These are phyloP conservation scores for Tylopilus felleus DNA, from an alignment of 768 basidiomycete genomes.

Conservation along the genomic window DNA sequence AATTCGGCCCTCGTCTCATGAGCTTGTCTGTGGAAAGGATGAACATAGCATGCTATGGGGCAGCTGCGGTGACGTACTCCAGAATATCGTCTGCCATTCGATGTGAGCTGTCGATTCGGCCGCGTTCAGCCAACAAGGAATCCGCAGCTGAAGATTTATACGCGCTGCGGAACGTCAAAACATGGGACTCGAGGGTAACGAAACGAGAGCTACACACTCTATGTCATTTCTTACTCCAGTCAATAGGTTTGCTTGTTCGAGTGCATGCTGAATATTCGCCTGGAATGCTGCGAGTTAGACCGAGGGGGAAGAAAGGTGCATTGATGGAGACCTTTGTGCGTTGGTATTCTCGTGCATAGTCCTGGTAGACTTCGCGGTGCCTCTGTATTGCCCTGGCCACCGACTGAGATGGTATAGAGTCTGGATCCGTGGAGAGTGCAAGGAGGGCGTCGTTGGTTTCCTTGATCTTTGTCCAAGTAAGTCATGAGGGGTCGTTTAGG, in stretches of 20 bases:
- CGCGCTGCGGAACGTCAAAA: conserved; percentile 49
- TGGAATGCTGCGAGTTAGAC: conserved; percentile 26
- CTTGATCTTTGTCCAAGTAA: conserved; percentile 55
- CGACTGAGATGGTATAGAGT: conserved; percentile 65
- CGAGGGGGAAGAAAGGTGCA: not conserved
- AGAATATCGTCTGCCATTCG: conserved; percentile 91
- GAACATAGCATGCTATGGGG: not conserved
- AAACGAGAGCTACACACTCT: conserved; percentile 53
- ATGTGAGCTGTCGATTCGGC: conserved; percentile 89
- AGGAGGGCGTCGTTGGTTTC: conserved; percentile 84
- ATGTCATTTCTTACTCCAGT: conserved; percentile 94
- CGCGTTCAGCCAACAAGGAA: conserved; percentile 81
- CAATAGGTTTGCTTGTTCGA: conserved; percentile 85
- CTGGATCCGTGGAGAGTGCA: conserved; percentile 61
- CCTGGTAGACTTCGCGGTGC: conserved; percentile 86
- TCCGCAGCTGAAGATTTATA: conserved; percentile 91
- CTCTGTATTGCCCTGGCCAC: conserved; percentile 88
- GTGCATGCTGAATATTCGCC: conserved; percentile 77
- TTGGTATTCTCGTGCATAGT: conserved; percentile 79
- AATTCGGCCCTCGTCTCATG: conserved; percentile 97
- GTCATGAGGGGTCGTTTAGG: not conserved
- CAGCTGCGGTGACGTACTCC: conserved; percentile 49
- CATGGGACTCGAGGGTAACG: not conserved
- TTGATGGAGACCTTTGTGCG: conserved; percentile 69
- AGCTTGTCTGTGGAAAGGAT: conserved; percentile 66